Evolutionary conservation across 2,329 filamentous ascomycete genomes (phyloP).

Genomic region (Annulohypoxylon truncatum): DNA sequence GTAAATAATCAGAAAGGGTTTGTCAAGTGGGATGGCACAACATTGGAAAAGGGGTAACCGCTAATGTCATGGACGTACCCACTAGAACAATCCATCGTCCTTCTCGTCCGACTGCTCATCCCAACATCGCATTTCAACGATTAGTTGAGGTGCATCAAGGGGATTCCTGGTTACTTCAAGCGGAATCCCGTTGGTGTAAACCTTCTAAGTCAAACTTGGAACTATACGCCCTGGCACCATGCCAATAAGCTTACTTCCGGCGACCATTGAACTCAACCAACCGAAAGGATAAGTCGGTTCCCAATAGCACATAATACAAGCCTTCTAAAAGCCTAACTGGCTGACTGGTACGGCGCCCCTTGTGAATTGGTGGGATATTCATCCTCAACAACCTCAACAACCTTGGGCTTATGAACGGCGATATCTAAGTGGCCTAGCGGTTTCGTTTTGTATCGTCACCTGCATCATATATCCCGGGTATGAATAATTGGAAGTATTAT

Average conservation of each 20-base stretch:
- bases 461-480: background rate
- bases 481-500: background rate
- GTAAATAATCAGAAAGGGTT: background rate
- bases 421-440: background rate
- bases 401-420: background rate
- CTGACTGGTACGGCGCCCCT: background rate
- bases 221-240: background rate
- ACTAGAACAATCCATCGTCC: background rate
- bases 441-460: background rate
- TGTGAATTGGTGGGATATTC: background rate
- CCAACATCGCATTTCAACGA: background rate
- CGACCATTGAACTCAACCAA: slow-evolving; percentile 4
- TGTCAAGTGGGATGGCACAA: background rate
- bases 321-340: background rate
- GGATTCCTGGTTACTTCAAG: background rate
- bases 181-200: slow-evolving; percentile 20
- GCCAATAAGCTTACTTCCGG: slow-evolving; percentile 8
- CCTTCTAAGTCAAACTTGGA: background rate
- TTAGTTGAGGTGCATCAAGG: background rate
- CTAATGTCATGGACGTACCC: background rate
- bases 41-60: background rate
- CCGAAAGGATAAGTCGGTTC: background rate
- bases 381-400: background rate
- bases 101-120: background rate
- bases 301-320: background rate